A percentile compares a stretch with the other conserved stretches of the same genome.
Conservation (phyloP, 2,329 filamentous ascomycete species). For the Nannizziopsis arthrosporioides region DNA sequence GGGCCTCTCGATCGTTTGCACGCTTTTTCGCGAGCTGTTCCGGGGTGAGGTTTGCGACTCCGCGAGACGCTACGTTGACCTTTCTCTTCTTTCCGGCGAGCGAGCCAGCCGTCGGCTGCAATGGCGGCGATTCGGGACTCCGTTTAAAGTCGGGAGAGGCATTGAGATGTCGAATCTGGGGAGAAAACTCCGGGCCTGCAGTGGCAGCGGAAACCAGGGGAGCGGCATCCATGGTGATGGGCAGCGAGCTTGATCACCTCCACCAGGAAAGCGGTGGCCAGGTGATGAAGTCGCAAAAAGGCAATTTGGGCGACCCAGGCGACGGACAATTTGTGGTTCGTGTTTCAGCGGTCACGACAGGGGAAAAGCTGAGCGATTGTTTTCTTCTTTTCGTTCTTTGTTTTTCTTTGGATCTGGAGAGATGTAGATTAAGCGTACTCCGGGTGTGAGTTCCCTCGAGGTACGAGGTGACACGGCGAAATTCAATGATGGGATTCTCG, state of each 20-base stretch:
- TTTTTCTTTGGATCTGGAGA: too few relatives aligned
- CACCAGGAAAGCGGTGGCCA: not conserved
- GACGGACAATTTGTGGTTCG: too few relatives aligned
- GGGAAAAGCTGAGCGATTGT: too few relatives aligned
- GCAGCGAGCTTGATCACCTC: not conserved
- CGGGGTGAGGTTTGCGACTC: constrained; percentile 75
- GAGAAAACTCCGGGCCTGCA: not conserved
- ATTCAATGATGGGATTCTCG: too few relatives aligned
- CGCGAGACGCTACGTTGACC: constrained; percentile 43
- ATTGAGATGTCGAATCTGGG: not conserved
- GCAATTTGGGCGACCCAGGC: too few relatives aligned
- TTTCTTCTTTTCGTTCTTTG: too few relatives aligned
- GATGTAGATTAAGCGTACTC: too few relatives aligned
- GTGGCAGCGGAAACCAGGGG: not conserved
- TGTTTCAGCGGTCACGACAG: too few relatives aligned
- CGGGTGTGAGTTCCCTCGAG: too few relatives aligned
- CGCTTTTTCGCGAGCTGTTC: constrained; percentile 83
- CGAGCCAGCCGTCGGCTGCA: not conserved
- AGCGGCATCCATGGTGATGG: not conserved
- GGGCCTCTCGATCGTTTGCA: constrained; percentile 80
- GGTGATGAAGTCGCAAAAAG: not conserved
- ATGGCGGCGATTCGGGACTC: not conserved
- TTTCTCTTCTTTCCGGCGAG: constrained; percentile 11
- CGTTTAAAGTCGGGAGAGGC: not conserved
- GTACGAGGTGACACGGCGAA: too few relatives aligned